phyloP scores from a whole-genome alignment of 2,329 filamentous ascomycete species.

The Ilyonectria mors-panacis region DNA sequence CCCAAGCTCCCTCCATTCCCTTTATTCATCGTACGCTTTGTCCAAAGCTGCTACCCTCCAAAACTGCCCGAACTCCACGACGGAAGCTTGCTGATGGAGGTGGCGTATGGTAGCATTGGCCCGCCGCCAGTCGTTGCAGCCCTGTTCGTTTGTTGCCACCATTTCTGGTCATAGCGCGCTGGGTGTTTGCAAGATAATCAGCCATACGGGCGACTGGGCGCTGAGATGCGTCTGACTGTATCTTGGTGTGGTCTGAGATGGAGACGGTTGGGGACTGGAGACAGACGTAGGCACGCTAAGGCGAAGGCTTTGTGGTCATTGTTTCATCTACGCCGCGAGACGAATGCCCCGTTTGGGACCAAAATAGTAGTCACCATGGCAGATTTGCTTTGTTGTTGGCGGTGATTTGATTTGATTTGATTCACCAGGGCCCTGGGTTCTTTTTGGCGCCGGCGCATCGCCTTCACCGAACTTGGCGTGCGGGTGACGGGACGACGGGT shows the following conservation, averaged over 20 bases:
- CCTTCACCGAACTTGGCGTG: slow-evolving; percentile 44
- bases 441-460: slow-evolving; percentile 41
- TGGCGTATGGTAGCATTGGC: slow-evolving; percentile 24
- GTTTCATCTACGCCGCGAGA: slow-evolving; percentile 46
- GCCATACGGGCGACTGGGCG: slow-evolving; percentile 24
- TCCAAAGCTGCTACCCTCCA: slow-evolving; percentile 6
- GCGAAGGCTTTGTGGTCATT: slow-evolving; percentile 39
- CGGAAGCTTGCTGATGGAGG: slow-evolving; percentile 21
- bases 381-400: slow-evolving; percentile 35
- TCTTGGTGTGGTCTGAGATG: slow-evolving; percentile 19
- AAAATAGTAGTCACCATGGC: slow-evolving; percentile 36
- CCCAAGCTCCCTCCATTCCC: slow-evolving; percentile 26
- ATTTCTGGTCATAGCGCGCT: slow-evolving; percentile 35
- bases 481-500: slow-evolving; percentile 38
- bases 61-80: slow-evolving; percentile 19
- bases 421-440: slow-evolving; percentile 34
- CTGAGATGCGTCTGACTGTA: slow-evolving; percentile 33
- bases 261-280: slow-evolving; percentile 6
- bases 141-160: slow-evolving; percentile 35
- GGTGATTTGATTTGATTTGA: slow-evolving; percentile 42
- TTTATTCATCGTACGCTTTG: slow-evolving; percentile 13
- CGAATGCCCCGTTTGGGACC: slow-evolving; percentile 37
- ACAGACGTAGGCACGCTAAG: slow-evolving; percentile 28
- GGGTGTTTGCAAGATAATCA: slow-evolving; percentile 24
- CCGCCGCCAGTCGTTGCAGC: slow-evolving; percentile 15